A percentile compares a stretch with the other conserved stretches of the same genome.
Conservation (phyloP, 345 rosid genomes). For the Syzygium oleosum region DNA sequence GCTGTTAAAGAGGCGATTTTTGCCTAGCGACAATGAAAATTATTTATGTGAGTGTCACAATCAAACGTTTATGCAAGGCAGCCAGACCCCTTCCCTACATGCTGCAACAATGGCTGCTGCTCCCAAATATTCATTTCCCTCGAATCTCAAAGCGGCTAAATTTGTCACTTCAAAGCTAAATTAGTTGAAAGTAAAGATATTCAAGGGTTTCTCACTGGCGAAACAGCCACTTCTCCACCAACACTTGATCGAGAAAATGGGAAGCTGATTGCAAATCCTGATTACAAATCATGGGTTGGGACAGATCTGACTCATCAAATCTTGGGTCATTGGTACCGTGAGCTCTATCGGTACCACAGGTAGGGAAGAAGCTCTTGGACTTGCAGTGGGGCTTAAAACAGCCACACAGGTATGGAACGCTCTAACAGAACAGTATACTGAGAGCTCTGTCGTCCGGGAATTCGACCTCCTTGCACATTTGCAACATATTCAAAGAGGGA, state of each 20-base stretch:
- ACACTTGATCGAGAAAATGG: background rate
- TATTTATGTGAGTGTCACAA: background rate
- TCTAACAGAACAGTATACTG: background rate
- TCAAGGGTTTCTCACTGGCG: background rate
- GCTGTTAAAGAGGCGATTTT: background rate
- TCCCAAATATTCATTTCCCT: background rate
- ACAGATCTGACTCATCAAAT: background rate
- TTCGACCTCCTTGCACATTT: background rate
- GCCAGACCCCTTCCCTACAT: no score
- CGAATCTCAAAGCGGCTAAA: background rate
- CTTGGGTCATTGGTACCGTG: background rate
- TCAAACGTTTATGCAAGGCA: background rate
- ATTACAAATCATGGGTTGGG: background rate
- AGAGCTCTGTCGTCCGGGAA: background rate
- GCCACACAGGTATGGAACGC: background rate
- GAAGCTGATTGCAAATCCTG: background rate
- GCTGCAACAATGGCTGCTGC: background rate
- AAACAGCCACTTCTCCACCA: background rate
- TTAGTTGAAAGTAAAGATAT: background rate
- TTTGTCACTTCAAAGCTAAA: background rate
- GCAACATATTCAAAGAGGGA: background rate
- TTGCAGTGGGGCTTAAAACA: background rate
- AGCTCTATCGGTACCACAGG: background rate
- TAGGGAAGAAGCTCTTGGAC: background rate
- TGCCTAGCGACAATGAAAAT: background rate